These are phyloP conservation scores for Plasmodium sp. DNA, from an alignment of 169 alveolate species.

Conservation along the genomic window DNA sequence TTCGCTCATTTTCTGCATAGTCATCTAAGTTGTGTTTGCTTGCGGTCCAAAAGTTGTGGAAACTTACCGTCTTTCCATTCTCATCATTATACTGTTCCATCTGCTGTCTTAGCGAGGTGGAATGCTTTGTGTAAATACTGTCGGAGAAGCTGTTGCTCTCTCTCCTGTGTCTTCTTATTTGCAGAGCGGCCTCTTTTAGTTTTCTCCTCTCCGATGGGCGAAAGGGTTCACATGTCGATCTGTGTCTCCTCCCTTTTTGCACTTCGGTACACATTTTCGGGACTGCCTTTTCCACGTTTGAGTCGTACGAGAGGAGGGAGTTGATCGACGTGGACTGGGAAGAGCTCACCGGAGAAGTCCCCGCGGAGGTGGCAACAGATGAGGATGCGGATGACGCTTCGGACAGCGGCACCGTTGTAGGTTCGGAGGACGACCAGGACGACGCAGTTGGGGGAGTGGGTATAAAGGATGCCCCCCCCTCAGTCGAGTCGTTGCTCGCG, in stretches of 20 bases:
- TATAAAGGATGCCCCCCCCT: background rate
- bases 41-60: background rate
- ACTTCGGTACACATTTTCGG: background rate
- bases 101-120: background rate
- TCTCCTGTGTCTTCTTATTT: background rate
- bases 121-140: slow-evolving; percentile 21
- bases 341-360: background rate
- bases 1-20: background rate
- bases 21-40: background rate
- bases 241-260: background rate
- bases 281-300: background rate
- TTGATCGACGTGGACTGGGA: background rate
- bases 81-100: background rate
- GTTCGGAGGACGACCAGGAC: background rate
- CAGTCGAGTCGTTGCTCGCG: background rate
- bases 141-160: slow-evolving; percentile 20
- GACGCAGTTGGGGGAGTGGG: background rate
- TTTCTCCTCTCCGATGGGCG: background rate
- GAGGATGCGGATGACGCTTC: background rate
- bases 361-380: background rate
- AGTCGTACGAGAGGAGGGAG: slow-evolving; percentile 9
- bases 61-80: background rate
- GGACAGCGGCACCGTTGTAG: background rate
- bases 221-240: background rate
- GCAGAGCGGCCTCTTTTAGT: background rate